Evolutionary conservation across 768 basidiomycete genomes (phyloP).

Genomic region (Kwoniella heveanensis): DNA sequence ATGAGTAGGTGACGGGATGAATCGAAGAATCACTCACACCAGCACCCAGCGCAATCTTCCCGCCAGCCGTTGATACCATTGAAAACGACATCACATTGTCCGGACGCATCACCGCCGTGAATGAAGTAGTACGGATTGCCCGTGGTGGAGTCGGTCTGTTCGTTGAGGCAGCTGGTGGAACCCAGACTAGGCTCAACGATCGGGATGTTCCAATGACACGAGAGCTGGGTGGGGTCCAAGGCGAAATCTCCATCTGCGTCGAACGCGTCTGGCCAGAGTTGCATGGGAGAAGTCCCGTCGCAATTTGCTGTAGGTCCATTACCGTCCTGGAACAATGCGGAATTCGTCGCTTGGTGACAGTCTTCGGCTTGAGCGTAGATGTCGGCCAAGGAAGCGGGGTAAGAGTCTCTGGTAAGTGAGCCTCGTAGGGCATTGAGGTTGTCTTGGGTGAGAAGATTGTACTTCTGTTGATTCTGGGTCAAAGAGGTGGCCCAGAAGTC

Average conservation of each 20-base stretch:
- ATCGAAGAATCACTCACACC: neutral
- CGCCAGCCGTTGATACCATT: neutral
- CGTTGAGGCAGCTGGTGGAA: neutral
- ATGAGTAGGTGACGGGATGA: too few relatives aligned
- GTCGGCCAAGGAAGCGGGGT: neutral
- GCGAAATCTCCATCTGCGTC: neutral
- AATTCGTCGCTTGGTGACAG: neutral
- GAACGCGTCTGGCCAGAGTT: neutral
- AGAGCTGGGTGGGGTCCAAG: neutral
- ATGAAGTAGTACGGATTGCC: neutral
- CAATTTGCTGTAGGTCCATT: neutral
- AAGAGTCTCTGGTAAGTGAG: neutral
- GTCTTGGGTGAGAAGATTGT: neutral
- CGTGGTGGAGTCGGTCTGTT: neutral
- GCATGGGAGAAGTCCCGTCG: neutral
- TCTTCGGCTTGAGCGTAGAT: neutral
- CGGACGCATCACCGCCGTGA: neutral
- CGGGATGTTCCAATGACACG: neutral
- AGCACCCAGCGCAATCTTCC: neutral
- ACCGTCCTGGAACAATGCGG: neutral
- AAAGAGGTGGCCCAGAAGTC: neutral
- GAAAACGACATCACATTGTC: neutral
- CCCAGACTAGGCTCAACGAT: neutral
- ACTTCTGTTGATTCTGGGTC: neutral
- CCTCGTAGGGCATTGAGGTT: neutral